Conservation (phyloP, 257 asterid genomes). For the Solanum boliviense region DNA sequence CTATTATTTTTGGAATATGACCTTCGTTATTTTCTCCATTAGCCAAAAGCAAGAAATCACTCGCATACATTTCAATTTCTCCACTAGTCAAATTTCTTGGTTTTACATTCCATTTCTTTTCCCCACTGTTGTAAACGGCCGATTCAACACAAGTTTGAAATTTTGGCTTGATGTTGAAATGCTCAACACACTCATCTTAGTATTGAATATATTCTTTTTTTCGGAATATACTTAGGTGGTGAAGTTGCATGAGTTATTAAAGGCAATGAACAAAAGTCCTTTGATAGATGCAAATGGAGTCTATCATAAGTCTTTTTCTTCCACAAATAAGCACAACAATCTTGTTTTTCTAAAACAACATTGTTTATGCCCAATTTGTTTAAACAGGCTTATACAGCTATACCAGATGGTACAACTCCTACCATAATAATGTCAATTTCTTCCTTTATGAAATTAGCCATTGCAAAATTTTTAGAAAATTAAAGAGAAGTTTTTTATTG, state of each 20-base stretch:
- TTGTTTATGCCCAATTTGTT: no score
- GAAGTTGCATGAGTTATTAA: conserved; percentile 21
- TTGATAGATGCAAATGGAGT: no score
- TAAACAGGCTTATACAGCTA: no score
- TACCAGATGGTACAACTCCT: no score
- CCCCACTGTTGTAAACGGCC: conserved; percentile 3
- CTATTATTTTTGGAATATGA: no score
- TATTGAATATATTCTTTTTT: conserved; percentile 22
- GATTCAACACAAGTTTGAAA: conserved; percentile 8
- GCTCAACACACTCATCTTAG: conserved; percentile 22
- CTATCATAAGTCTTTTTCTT: no score
- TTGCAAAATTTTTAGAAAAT: no score
- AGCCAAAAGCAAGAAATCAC: conserved; percentile 18
- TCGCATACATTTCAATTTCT: conserved; percentile 5
- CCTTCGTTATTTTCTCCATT: conserved; percentile 23
- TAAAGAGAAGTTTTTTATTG: no score
- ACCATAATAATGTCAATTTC: no score
- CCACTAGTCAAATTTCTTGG: background rate
- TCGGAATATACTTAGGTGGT: conserved; percentile 27
- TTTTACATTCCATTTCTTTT: background rate
- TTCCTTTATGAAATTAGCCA: no score
- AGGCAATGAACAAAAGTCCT: conserved; percentile 40
- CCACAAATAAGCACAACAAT: no score
- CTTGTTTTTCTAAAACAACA: no score
- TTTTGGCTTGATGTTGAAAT: conserved; percentile 9